phyloP scores from a whole-genome alignment of 345 rosid genomes.

The Syzygium grande region DNA sequence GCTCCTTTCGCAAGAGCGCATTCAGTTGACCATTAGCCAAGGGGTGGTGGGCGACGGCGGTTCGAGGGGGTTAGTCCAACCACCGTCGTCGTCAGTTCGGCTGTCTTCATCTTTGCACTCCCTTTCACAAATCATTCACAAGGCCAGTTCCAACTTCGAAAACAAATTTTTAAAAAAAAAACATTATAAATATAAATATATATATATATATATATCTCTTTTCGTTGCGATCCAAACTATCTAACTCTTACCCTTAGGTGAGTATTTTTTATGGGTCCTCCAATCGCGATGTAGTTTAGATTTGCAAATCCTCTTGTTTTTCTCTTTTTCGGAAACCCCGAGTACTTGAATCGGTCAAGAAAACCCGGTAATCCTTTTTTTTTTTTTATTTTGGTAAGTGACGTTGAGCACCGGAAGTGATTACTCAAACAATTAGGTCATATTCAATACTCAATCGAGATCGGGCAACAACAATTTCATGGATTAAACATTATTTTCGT shows the following conservation, averaged over 20 bases:
- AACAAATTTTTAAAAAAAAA: fast-evolving
- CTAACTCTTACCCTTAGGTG: background rate
- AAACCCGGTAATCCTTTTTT: background rate
- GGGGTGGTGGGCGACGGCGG: background rate
- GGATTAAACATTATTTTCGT: background rate
- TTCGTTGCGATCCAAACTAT: background rate
- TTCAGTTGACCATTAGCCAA: background rate
- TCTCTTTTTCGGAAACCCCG: background rate
- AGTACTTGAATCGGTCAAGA: background rate
- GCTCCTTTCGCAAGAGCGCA: background rate
- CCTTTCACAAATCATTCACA: background rate
- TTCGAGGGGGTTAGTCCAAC: constrained; percentile 20
- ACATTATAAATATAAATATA: too few species aligned
- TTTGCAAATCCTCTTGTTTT: background rate
- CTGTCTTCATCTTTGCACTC: constrained; percentile 11
- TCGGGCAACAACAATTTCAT: background rate
- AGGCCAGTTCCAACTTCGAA: background rate
- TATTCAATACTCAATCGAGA: background rate
- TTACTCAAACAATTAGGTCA: background rate
- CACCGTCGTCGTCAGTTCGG: constrained; percentile 23
- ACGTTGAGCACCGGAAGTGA: background rate
- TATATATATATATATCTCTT: background rate
- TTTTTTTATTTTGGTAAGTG: background rate
- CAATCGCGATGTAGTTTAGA: background rate
- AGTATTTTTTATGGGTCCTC: background rate